A percentile compares a stretch with the other conserved stretches of the same genome.
phyloP scores from a whole-genome alignment of 2,329 filamentous ascomycete genomes.

The Stachybotrys chartarum region DNA sequence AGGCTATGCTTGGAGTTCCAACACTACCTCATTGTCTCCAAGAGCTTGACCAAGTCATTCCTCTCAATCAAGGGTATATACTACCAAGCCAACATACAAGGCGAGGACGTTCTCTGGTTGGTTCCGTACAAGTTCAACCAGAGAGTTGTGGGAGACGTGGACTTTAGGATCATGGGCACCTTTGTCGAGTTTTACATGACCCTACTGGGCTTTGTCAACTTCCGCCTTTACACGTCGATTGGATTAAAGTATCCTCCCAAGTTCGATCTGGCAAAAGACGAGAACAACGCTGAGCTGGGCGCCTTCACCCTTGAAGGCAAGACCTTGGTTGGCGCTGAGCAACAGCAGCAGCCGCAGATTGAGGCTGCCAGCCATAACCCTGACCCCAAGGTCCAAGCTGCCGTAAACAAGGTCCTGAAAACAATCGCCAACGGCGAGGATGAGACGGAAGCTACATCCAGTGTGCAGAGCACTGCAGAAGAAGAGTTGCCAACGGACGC shows the following conservation, averaged over 20 bases:
- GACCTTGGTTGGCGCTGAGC: slow-evolving; percentile 50
- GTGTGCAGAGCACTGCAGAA: slow-evolving; percentile 26
- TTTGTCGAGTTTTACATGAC: slow-evolving; percentile 99
- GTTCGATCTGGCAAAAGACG: slow-evolving; percentile 81
- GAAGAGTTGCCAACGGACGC: slow-evolving; percentile 48
- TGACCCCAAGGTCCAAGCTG: slow-evolving; percentile 56
- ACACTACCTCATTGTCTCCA: slow-evolving; percentile 90
- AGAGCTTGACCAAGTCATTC: slow-evolving; percentile 92
- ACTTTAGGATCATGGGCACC: slow-evolving; percentile 98
- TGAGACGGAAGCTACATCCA: slow-evolving; percentile 26
- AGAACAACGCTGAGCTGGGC: slow-evolving; percentile 80
- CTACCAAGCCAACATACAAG: slow-evolving; percentile 95
- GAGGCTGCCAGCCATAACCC: slow-evolving; percentile 40
- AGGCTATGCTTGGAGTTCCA: slow-evolving; percentile 91
- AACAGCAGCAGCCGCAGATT: slow-evolving; percentile 44
- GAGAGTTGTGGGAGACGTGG: slow-evolving; percentile 84
- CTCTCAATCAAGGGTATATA: slow-evolving; percentile 99
- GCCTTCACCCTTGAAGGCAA: slow-evolving; percentile 83
- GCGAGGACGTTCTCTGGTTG: slow-evolving; percentile 94
- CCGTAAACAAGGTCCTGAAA: slow-evolving; percentile 62
- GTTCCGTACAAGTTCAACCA: slow-evolving; percentile 98
- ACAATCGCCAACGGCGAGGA: slow-evolving; percentile 50
- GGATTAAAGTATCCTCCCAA: slow-evolving; percentile 94
- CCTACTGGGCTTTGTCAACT: slow-evolving; percentile 92
- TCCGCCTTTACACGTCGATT: slow-evolving; percentile 82